Base-by-base conservation (phyloP, 495 filamentous ascomycete species). In the Talaromyces thailandensis region DNA sequence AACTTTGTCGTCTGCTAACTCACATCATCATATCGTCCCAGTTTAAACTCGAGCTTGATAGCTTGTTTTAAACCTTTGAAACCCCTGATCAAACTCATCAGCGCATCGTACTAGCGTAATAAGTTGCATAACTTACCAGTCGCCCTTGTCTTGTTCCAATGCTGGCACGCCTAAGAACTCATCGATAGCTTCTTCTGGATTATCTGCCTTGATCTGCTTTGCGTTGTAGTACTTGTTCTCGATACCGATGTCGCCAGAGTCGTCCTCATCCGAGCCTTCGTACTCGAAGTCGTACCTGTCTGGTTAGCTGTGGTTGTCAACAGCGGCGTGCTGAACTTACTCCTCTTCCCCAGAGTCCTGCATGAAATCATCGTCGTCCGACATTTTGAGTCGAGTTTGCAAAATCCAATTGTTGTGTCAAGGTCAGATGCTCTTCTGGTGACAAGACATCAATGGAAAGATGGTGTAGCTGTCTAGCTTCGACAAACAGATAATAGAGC, bases 181-280 rank as follows among this genome's bases (percentile, higher is more conserved):
- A 18, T 87, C 87, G 50, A 98, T 86, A 1, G 94, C 94, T 61
- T 89, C 92, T 67, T 96, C 87, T 2, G 95, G 91, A 64, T 89
- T 89, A 60, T 85, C 86, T 8, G 80, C 82, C 77, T 98, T 98
- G 75, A 95, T 88, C 75, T 96, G 92, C 78, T 98, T 98, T 26
- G 94, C 94, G 77, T 96, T 98, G 82, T 98, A 98, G 78, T 98
- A 98, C 77, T 96, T 96, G 79, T 98, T 98, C 73, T 98, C 95
- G 70, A 98, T 93, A 62, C 93, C 93, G 66, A 97, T 88, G 72
- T 96, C 90, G 23, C 88, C 90, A 40, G 80, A 84, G 52, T 96
- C 88, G 51, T 96, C 91, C 18, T 93, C 94, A 64, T 95, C 93
- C 63, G 90, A 87, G 66, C 93, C 91, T 70, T 93, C 90, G 74